phyloP scores from a whole-genome alignment of 1,284 basidiomycete species.

The Peniophora sp. region DNA sequence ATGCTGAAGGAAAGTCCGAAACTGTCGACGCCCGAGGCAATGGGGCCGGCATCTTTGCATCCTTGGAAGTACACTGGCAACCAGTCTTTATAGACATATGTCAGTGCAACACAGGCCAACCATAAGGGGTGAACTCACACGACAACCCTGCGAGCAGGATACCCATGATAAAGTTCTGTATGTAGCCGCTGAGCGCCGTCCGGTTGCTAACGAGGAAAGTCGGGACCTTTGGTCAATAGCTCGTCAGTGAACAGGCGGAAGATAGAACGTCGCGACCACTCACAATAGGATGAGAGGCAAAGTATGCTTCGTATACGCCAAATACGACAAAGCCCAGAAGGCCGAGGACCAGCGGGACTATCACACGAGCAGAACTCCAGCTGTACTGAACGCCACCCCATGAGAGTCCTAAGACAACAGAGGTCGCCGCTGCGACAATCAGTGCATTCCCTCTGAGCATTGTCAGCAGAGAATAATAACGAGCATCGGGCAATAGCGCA shows the following conservation, averaged over 20 bases:
- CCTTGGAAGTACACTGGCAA: constrained; percentile 28
- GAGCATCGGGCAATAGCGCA: constrained; percentile 3
- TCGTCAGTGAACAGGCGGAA: too few relatives aligned
- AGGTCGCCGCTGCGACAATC: constrained; percentile 18
- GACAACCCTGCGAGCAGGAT: not conserved
- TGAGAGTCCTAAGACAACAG: constrained; percentile 23
- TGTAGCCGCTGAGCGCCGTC: constrained; percentile 9
- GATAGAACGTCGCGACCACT: not conserved
- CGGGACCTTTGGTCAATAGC: too few relatives aligned
- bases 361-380: constrained; percentile 21
- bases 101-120: not conserved
- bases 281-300: constrained; percentile 3
- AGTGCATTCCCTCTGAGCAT: constrained; percentile 17
- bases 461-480: not conserved
- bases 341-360: constrained; percentile 23
- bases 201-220: constrained; percentile 8
- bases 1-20: constrained; percentile 21
- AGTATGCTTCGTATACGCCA: constrained; percentile 14
- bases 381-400: constrained; percentile 24
- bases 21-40: constrained; percentile 22
- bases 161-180: not conserved
- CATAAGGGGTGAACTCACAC: not conserved
- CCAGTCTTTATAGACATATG: constrained; percentile 13
- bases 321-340: constrained; percentile 19
- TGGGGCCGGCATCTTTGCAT: constrained; percentile 20